These are phyloP conservation scores for Suillus plorans DNA, from an alignment of 768 basidiomycete genomes.

Conservation along the genomic window DNA sequence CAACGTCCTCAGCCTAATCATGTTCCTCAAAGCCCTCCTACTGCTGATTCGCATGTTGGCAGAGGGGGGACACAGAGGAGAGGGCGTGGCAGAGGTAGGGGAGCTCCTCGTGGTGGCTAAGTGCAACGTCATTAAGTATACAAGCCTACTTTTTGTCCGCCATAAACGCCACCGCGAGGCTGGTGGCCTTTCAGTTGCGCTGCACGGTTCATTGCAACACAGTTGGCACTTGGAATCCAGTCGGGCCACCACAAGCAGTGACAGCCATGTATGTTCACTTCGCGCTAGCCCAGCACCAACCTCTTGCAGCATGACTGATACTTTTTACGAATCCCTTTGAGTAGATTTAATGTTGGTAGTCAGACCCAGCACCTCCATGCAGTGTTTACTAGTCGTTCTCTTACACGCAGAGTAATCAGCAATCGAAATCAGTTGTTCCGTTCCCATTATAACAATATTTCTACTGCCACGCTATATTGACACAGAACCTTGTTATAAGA, in stretches of 20 bases:
- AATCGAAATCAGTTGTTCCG: slow-evolving; percentile 5
- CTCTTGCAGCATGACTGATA: background rate
- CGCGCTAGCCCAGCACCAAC: background rate
- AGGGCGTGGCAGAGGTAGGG: slow-evolving; percentile 32
- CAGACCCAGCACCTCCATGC: background rate
- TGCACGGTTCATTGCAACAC: background rate
- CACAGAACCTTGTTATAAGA: background rate
- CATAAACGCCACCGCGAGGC: background rate
- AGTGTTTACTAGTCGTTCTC: background rate
- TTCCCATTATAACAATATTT: slow-evolving; percentile 5
- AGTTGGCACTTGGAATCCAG: background rate
- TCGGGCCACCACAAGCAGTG: background rate
- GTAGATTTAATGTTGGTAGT: background rate
- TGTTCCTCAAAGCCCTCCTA: slow-evolving; percentile 10
- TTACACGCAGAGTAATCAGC: slow-evolving; percentile 3
- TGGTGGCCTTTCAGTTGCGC: background rate
- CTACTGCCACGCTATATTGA: slow-evolving; percentile 7
- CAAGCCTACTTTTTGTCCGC: background rate
- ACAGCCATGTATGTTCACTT: background rate
- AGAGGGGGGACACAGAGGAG: slow-evolving; percentile 24
- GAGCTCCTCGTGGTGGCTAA: slow-evolving; percentile 30
- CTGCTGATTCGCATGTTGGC: slow-evolving; percentile 15
- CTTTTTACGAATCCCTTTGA: background rate
- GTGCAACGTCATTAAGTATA: background rate
- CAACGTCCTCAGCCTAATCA: slow-evolving; percentile 15